These are phyloP conservation scores for Neofusicoccum ribis DNA, from an alignment of 2,329 filamentous ascomycete genomes.

Conservation along the genomic window DNA sequence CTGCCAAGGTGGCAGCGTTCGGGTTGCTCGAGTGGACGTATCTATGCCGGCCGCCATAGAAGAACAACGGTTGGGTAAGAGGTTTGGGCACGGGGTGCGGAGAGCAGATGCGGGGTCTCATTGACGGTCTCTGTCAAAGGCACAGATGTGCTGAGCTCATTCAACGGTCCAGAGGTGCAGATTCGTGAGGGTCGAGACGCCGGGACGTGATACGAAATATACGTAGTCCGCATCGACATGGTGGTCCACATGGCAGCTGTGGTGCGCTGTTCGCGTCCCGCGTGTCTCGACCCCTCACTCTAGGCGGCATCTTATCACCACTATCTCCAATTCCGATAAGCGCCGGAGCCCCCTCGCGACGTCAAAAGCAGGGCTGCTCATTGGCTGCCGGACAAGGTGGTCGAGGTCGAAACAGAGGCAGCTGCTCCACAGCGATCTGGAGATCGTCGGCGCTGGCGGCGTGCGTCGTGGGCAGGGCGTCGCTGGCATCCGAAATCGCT, in stretches of 20 bases:
- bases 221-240: background rate
- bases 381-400: background rate
- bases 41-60: background rate
- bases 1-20: slow-evolving; percentile 7
- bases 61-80: background rate
- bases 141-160: background rate
- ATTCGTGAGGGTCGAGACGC: background rate
- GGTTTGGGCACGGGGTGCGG: background rate
- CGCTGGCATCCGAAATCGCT: slow-evolving; percentile 6
- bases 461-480: background rate
- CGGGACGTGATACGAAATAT: background rate
- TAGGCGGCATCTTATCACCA: slow-evolving; percentile 13
- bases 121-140: background rate
- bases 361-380: background rate
- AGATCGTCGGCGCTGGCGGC: background rate
- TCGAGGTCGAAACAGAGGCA: background rate
- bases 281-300: slow-evolving; percentile 10
- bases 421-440: slow-evolving; percentile 9
- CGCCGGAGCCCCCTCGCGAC: background rate
- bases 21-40: slow-evolving; percentile 12
- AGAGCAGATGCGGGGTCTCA: slow-evolving; percentile 3
- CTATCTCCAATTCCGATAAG: background rate
- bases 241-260: background rate
- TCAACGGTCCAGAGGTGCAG: background rate
- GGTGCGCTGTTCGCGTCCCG: background rate